Conservation (phyloP, 331 rosid species). For the Dryas integrifolia region DNA sequence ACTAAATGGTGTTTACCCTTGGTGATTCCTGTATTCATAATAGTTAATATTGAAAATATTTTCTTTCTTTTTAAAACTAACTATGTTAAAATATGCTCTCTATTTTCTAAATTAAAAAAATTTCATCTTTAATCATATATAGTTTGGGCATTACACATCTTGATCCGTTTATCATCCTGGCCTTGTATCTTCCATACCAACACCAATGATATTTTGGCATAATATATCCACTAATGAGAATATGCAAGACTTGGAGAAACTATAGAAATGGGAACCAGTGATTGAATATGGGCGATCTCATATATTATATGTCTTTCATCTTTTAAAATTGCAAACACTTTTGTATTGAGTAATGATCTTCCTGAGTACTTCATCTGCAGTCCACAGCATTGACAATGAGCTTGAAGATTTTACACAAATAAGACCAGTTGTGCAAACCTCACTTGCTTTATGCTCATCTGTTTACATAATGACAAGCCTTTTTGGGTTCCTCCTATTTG, state of each 20-base stretch:
- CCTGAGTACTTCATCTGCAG: slow-evolving; percentile 49
- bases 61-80: background rate
- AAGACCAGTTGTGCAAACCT: slow-evolving; percentile 58
- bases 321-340: background rate
- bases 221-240: background rate
- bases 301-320: background rate
- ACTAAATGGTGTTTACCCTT: too few species aligned
- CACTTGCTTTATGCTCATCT: slow-evolving; percentile 76
- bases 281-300: background rate
- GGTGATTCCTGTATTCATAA: too few species aligned
- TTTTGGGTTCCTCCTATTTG: slow-evolving; percentile 91
- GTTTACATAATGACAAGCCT: slow-evolving; percentile 81
- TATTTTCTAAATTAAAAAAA: too few species aligned
- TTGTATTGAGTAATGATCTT: slow-evolving; percentile 8
- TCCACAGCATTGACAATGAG: slow-evolving; percentile 81
- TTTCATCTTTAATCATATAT: background rate
- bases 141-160: background rate
- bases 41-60: background rate
- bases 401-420: slow-evolving; percentile 72
- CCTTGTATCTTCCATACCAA: background rate
- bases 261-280: background rate
- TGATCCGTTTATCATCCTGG: slow-evolving; percentile 2
- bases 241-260: background rate
- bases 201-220: background rate
- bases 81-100: background rate